phyloP scores from a whole-genome alignment of 2,329 filamentous ascomycete genomes.

The Arthrobotrys iridis region DNA sequence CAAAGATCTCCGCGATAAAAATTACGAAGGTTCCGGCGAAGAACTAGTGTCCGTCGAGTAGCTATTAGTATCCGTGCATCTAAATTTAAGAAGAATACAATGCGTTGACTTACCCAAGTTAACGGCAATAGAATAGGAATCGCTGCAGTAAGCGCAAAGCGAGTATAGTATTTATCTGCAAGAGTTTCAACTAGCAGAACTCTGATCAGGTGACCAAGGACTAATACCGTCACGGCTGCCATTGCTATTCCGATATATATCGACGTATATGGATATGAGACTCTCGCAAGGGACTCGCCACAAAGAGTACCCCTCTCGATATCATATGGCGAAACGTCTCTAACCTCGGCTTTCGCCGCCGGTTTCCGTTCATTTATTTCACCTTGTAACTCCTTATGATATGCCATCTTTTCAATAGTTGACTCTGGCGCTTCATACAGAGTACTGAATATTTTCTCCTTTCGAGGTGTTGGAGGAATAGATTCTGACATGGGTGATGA shows the following conservation, averaged over 20 bases:
- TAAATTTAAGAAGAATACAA: background rate
- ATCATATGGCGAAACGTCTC: conserved; percentile 29
- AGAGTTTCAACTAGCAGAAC: conserved; percentile 17
- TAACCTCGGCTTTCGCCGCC: background rate
- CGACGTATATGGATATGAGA: conserved; percentile 19
- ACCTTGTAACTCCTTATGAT: conserved; percentile 14
- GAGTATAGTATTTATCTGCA: conserved; percentile 25
- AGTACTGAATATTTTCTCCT: conserved; percentile 21
- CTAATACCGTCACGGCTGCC: conserved; percentile 28
- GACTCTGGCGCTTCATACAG: conserved; percentile 37
- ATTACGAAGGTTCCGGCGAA: conserved; percentile 41
- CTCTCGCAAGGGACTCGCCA: conserved; percentile 28
- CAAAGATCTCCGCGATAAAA: conserved; percentile 63
- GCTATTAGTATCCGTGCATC: background rate
- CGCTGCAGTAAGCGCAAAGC: conserved; percentile 12
- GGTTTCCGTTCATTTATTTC: conserved; percentile 6
- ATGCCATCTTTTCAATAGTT: conserved; percentile 41
- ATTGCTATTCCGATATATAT: conserved; percentile 41
- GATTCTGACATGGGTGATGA: conserved; percentile 1
- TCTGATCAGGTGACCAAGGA: conserved; percentile 31
- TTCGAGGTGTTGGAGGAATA: background rate
- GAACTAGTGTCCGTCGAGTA: conserved; percentile 9
- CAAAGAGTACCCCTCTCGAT: conserved; percentile 26
- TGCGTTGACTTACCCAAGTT: conserved; percentile 23
- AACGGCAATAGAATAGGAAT: conserved; percentile 40